Evolutionary conservation across 805 yeast genomes (phyloP).

Genomic region (Saccharomycopsis sp.): DNA sequence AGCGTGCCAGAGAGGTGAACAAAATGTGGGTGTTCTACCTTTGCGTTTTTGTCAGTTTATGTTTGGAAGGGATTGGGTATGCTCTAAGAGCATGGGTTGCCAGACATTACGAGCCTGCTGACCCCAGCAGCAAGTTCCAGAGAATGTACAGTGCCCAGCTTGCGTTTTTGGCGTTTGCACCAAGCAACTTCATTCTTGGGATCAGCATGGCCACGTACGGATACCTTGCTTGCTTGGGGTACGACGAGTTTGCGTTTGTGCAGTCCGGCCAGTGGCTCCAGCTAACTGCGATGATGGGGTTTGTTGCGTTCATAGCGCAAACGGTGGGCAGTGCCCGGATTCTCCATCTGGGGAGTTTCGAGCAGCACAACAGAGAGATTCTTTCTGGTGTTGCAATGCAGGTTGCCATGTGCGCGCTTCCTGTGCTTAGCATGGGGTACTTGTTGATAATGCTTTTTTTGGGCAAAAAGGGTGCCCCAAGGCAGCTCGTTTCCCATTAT

Average conservation of each 20-base stretch:
- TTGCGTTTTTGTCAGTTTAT: too few species aligned
- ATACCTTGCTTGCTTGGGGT: too few species aligned
- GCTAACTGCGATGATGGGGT: not conserved
- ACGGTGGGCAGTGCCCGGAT: not conserved
- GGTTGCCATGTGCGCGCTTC: not conserved
- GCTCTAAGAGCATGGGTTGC: not conserved
- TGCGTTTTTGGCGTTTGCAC: not conserved
- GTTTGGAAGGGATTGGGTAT: not conserved
- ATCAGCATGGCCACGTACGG: not conserved
- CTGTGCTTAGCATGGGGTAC: too few species aligned
- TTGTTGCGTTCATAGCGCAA: not conserved
- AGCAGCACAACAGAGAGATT: not conserved
- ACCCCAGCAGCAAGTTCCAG: not conserved
- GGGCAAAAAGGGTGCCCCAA: too few species aligned
- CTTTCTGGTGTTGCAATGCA: not conserved
- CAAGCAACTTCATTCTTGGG: not conserved
- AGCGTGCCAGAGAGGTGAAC: too few species aligned
- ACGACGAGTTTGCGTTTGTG: too few species aligned
- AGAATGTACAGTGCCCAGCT: not conserved
- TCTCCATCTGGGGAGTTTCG: not conserved
- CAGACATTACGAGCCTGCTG: not conserved
- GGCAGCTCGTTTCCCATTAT: too few species aligned
- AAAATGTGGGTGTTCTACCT: too few species aligned
- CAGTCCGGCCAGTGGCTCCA: too few species aligned
- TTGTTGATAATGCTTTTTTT: not conserved